A percentile compares a stretch with the other conserved stretches of the same genome.
Evolutionary conservation across 2,329 filamentous ascomycete species (phyloP).

Genomic region (Alternaria ethzedia): DNA sequence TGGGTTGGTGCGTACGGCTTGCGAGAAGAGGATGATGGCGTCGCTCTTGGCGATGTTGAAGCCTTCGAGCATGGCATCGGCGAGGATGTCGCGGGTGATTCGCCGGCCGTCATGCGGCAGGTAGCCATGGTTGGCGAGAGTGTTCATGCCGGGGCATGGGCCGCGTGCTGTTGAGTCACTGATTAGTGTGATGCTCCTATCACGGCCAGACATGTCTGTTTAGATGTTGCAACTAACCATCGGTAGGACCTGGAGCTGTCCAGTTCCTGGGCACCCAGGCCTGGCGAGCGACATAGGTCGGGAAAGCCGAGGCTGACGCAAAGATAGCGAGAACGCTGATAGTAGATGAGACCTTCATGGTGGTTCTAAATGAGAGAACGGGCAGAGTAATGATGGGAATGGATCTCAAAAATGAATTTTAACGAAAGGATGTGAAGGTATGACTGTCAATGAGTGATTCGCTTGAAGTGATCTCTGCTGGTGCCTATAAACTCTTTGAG

Average conservation of each 20-base stretch:
- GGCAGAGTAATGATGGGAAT: not conserved
- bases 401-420: not conserved
- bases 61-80: conserved; percentile 8
- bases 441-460: not conserved
- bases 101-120: not conserved
- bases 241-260: conserved; percentile 7
- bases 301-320: conserved; percentile 4
- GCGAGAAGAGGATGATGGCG: conserved; percentile 10
- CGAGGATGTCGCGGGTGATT: conserved; percentile 10
- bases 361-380: not conserved
- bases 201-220: not conserved
- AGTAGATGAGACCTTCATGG: not conserved
- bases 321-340: not conserved
- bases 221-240: not conserved
- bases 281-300: conserved; percentile 6
- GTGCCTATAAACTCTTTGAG: not conserved
- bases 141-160: not conserved
- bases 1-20: conserved; percentile 10
- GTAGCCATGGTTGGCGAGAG: not conserved
- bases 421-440: not conserved
- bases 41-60: conserved; percentile 13
- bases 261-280: conserved; percentile 6
- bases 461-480: not conserved
- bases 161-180: not conserved
- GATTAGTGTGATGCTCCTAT: not conserved